Percentiles rank a stretch among this genome's conserved stretches.
These are phyloP conservation scores for Phallus indusiatus DNA, from an alignment of 768 basidiomycete species.

Conservation along the genomic window DNA sequence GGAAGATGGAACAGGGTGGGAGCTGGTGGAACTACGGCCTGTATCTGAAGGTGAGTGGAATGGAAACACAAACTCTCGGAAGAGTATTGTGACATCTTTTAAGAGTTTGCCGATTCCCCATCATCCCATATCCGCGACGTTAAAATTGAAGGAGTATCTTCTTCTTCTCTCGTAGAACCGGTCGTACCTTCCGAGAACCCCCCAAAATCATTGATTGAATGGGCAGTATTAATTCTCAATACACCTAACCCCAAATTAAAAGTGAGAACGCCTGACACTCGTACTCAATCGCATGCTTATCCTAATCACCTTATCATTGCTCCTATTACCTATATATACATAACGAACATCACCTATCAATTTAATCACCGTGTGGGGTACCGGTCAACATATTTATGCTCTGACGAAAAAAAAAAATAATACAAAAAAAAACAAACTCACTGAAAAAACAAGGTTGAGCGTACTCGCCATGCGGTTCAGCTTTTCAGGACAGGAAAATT, in stretches of 20 bases:
- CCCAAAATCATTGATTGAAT: constrained; percentile 65
- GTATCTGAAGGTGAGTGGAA: constrained; percentile 54
- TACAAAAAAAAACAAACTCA: too few relatives aligned
- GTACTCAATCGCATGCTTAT: background rate
- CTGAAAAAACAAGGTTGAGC: too few relatives aligned
- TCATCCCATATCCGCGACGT: constrained; percentile 21
- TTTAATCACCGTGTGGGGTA: too few relatives aligned
- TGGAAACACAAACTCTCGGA: too few relatives aligned
- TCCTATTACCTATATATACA: too few relatives aligned
- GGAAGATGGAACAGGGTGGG: constrained; percentile 42
- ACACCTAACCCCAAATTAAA: constrained; percentile 63
- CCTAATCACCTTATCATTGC: too few relatives aligned
- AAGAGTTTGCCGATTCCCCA: constrained; percentile 62
- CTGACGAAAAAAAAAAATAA: too few relatives aligned
- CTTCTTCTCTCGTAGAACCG: constrained; percentile 15
- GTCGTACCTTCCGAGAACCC: constrained; percentile 39
- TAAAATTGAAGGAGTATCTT: constrained; percentile 12
- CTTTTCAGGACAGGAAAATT: constrained; percentile 63
- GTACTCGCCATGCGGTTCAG: constrained; percentile 60
- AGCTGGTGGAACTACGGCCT: constrained; percentile 55
- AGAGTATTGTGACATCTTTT: background rate
- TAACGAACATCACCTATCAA: too few relatives aligned
- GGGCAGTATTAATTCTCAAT: constrained; percentile 71
- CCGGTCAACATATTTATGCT: too few relatives aligned
- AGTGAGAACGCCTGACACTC: constrained; percentile 20